Evolutionary conservation across 2,329 filamentous ascomycete species (phyloP).

Genomic region (Aspergillus hiratsukae): DNA sequence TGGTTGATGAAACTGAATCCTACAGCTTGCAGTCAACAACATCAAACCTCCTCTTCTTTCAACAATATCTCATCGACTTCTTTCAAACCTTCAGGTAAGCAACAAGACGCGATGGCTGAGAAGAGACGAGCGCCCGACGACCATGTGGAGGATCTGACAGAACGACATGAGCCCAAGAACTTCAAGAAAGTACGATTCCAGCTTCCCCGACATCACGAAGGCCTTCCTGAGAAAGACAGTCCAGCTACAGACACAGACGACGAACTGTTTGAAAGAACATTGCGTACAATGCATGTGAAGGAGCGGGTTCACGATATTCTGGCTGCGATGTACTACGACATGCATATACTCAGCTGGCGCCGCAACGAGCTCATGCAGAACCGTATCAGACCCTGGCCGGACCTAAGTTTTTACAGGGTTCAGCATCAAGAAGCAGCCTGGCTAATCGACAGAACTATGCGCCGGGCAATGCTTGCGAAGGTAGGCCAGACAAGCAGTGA

Average conservation of each 20-base stretch:
- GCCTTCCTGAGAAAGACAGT: neutral
- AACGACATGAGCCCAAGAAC: neutral
- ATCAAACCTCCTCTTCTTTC: neutral
- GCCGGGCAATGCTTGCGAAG: neutral
- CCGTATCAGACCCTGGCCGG: neutral
- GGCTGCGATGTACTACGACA: constrained; percentile 7
- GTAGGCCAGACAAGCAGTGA: neutral
- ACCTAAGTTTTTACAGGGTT: neutral
- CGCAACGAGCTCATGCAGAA: neutral
- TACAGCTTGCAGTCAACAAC: neutral
- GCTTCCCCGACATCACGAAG: neutral
- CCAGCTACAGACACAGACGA: neutral
- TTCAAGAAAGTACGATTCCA: neutral
- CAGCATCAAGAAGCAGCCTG: neutral
- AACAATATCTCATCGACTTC: neutral
- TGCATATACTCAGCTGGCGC: neutral
- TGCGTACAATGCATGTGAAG: neutral
- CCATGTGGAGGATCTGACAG: neutral
- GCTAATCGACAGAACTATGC: constrained; percentile 1
- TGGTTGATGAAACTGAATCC: neutral
- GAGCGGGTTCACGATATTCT: constrained; percentile 1
- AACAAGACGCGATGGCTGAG: neutral
- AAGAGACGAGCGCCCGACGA: neutral
- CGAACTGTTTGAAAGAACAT: neutral
- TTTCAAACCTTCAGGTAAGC: neutral